phyloP scores from a whole-genome alignment of 768 basidiomycete genomes.

The Rhodocollybia butyracea region DNA sequence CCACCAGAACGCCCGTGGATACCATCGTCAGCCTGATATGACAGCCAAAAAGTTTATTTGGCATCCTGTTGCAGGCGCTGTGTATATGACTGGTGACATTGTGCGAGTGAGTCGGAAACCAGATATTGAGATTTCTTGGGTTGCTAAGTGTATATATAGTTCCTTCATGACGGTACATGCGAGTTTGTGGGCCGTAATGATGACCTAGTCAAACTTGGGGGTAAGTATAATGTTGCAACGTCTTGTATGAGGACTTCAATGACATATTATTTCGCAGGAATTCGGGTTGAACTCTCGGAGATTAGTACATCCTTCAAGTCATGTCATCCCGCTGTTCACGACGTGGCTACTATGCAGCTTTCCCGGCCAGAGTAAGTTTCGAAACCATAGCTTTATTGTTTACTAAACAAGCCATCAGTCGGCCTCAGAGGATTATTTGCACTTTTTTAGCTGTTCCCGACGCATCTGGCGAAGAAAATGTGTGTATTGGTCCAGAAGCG shows the following conservation, averaged over 20 bases:
- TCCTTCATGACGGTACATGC: conserved; percentile 8
- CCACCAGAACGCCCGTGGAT: conserved; percentile 20
- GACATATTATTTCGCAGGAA: not conserved
- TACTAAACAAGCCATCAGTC: not conserved
- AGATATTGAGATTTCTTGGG: not conserved
- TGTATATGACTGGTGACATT: conserved; percentile 30
- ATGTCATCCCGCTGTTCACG: conserved; percentile 2
- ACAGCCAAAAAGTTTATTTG: conserved; percentile 22
- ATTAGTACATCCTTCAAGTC: conserved; percentile 2
- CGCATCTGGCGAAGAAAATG: not conserved
- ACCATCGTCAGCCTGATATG: conserved; percentile 24
- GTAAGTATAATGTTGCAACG: not conserved
- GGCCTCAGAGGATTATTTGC: conserved; percentile 7
- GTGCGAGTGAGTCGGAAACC: conserved; percentile 6
- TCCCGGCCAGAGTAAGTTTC: conserved; percentile 4
- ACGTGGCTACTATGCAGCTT: conserved; percentile 6
- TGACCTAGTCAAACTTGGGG: conserved; percentile 7
- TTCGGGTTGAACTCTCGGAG: conserved; percentile 7
- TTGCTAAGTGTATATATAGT: not conserved
- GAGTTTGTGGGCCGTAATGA: conserved; percentile 9
- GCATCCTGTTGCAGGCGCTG: conserved; percentile 23
- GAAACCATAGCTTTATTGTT: not conserved
- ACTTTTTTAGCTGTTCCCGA: conserved; percentile 5
- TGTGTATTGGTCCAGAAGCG: not conserved
- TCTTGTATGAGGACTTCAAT: not conserved